Evolutionary conservation across 75 land plant genomes (phyloP).

Genomic region (Adiantum capillusveneris): DNA sequence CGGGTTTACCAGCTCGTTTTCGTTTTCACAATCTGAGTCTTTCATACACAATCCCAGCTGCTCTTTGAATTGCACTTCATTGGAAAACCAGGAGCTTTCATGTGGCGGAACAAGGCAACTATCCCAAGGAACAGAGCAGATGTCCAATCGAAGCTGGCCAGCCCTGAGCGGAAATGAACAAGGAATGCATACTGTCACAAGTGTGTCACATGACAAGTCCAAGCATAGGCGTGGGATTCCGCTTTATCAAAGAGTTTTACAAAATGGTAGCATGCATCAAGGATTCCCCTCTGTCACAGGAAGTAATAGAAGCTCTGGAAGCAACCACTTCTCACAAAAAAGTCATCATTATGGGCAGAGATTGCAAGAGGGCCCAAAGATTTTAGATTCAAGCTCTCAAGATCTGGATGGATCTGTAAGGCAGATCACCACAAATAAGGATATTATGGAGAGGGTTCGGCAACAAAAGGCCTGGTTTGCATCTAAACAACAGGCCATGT

Average conservation of each 20-base stretch:
- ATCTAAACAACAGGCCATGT: conserved; percentile 37
- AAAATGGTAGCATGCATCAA: conserved; percentile 25
- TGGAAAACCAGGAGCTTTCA: conserved; percentile 66
- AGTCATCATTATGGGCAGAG: conserved; percentile 12
- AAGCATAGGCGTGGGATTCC: conserved; percentile 50
- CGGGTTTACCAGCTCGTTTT: conserved; percentile 74
- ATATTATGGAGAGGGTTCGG: conserved; percentile 24
- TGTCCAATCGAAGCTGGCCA: conserved; percentile 54
- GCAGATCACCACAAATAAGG: conserved; percentile 12
- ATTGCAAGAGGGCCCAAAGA: conserved; percentile 13
- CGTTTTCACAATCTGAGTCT: conserved; percentile 74
- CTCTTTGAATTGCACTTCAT: conserved; percentile 73
- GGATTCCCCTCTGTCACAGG: conserved; percentile 17
- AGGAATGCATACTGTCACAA: conserved; percentile 50
- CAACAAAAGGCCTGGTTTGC: conserved; percentile 33
- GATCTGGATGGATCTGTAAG: conserved; percentile 14
- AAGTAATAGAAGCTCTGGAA: conserved; percentile 14
- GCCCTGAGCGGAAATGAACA: conserved; percentile 39
- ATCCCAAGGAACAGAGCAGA: conserved; percentile 57
- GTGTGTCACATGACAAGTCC: conserved; percentile 59
- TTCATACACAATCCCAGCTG: conserved; percentile 91
- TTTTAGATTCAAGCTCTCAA: conserved; percentile 24
- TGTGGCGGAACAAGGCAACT: conserved; percentile 65
- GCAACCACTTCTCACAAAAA: conserved; percentile 15
- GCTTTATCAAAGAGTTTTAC: conserved; percentile 37